phyloP scores from a whole-genome alignment of 2,329 filamentous ascomycete species.

The Cladophialophora exuberans region DNA sequence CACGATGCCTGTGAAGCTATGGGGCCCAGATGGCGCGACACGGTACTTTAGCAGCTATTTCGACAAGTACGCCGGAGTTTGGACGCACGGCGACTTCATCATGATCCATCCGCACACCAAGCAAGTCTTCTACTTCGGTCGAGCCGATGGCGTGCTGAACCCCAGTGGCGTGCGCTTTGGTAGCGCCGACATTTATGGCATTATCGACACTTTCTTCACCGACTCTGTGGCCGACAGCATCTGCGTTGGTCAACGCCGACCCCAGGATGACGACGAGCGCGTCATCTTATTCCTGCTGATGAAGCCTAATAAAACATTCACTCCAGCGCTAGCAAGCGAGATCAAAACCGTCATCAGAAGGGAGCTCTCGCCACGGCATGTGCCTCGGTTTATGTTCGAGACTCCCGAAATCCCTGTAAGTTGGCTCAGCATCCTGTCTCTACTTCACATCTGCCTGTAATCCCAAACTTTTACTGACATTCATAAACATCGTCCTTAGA shows the following conservation, averaged over 20 bases:
- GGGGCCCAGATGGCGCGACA: constrained; percentile 55
- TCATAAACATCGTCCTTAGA: constrained; percentile 67
- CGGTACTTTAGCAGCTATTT: constrained; percentile 54
- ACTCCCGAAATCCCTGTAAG: constrained; percentile 77
- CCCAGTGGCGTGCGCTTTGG: constrained; percentile 90
- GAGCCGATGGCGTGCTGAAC: constrained; percentile 62
- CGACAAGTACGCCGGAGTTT: constrained; percentile 55
- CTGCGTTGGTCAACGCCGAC: constrained; percentile 75
- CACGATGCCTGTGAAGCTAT: constrained; percentile 71
- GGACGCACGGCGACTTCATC: constrained; percentile 84
- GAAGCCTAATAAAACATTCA: constrained; percentile 62
- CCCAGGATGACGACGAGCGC: constrained; percentile 59
- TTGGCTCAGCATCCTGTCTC: background rate
- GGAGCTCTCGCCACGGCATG: constrained; percentile 72
- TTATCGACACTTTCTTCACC: constrained; percentile 65
- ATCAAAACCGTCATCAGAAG: constrained; percentile 68
- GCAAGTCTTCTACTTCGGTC: constrained; percentile 67
- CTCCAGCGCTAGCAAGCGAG: constrained; percentile 55
- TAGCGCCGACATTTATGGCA: constrained; percentile 92
- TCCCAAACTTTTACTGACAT: too few relatives aligned
- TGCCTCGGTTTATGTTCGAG: constrained; percentile 78
- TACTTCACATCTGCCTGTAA: too few relatives aligned
- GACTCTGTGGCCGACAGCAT: constrained; percentile 69
- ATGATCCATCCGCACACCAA: constrained; percentile 69
- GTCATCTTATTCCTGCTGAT: constrained; percentile 64